Evolutionary conservation across 2,329 filamentous ascomycete species (phyloP).

Genomic region (Chalara sp.): DNA sequence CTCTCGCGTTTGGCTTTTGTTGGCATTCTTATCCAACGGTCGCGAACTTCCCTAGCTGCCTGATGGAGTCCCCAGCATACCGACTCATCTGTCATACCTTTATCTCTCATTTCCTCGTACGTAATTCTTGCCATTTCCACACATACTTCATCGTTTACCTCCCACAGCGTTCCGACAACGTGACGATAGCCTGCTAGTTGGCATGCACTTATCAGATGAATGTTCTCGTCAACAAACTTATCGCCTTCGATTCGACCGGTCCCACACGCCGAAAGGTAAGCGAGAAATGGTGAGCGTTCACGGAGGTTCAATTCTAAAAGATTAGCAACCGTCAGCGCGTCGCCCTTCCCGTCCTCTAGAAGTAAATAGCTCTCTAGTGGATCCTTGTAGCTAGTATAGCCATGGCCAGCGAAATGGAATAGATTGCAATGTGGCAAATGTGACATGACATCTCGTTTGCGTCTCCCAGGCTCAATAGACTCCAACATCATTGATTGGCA

Average conservation of each 20-base stretch:
- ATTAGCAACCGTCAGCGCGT: not conserved
- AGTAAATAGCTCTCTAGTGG: not conserved
- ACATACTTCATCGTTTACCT: too few relatives aligned
- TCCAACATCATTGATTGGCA: not conserved
- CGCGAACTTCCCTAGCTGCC: not conserved
- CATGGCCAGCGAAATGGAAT: not conserved
- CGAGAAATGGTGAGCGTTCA: constrained; percentile 24
- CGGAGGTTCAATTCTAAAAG: not conserved
- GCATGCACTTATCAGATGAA: too few relatives aligned
- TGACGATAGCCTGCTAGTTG: too few relatives aligned
- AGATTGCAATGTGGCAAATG: not conserved
- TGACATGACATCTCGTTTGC: not conserved
- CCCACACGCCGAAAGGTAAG: not conserved
- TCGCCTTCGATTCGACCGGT: not conserved
- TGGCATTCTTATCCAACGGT: not conserved
- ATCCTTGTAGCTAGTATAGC: not conserved
- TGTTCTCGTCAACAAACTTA: too few relatives aligned
- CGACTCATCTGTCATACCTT: not conserved
- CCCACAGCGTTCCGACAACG: too few relatives aligned
- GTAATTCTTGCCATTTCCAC: too few relatives aligned
- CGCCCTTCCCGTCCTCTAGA: not conserved
- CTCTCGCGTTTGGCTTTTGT: not conserved
- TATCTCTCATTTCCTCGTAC: too few relatives aligned
- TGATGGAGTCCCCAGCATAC: not conserved
- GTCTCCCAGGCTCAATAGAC: not conserved